Percentiles rank a stretch among this genome's conserved stretches.
These are phyloP conservation scores for Mycena galericulata DNA, from an alignment of 768 basidiomycete species.

Conservation along the genomic window DNA sequence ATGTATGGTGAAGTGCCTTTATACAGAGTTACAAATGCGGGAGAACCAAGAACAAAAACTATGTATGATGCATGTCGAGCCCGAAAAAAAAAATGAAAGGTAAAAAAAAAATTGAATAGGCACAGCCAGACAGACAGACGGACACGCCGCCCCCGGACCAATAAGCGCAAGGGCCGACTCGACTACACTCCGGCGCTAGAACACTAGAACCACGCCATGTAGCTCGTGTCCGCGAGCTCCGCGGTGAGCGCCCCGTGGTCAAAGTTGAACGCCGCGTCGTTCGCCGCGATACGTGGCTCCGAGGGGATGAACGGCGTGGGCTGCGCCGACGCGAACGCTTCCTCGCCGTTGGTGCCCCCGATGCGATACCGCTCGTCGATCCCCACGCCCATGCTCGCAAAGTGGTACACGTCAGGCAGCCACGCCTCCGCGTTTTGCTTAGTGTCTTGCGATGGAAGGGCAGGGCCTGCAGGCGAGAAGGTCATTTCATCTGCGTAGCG, in stretches of 20 bases:
- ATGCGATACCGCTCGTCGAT: conserved; percentile 52
- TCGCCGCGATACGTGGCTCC: conserved; percentile 63
- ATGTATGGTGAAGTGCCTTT: conserved; percentile 21
- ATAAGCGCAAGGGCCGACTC: too few relatives aligned
- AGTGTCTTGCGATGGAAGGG: conserved; percentile 27
- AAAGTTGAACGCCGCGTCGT: conserved; percentile 69
- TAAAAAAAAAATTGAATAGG: not conserved
- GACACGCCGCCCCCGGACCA: too few relatives aligned
- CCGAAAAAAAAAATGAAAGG: not conserved
- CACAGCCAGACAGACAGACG: too few relatives aligned
- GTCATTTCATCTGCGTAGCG: conserved; percentile 50
- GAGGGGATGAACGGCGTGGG: conserved; percentile 60
- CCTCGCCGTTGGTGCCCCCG: conserved; percentile 5
- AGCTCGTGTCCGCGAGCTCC: conserved; percentile 69
- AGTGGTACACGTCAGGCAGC: conserved; percentile 62
- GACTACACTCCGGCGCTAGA: not conserved
- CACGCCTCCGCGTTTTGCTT: conserved; percentile 42
- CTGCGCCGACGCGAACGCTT: conserved; percentile 47
- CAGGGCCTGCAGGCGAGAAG: conserved; percentile 29
- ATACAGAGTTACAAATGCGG: conserved; percentile 34
- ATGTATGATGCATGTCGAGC: conserved; percentile 7
- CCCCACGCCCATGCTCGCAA: conserved; percentile 55
- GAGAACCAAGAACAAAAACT: conserved; percentile 28
- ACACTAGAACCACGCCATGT: conserved; percentile 76
- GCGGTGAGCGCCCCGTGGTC: conserved; percentile 70